Conservation (phyloP, 192 early-diverging fungal species). For the Blastocladiella britannica region DNA sequence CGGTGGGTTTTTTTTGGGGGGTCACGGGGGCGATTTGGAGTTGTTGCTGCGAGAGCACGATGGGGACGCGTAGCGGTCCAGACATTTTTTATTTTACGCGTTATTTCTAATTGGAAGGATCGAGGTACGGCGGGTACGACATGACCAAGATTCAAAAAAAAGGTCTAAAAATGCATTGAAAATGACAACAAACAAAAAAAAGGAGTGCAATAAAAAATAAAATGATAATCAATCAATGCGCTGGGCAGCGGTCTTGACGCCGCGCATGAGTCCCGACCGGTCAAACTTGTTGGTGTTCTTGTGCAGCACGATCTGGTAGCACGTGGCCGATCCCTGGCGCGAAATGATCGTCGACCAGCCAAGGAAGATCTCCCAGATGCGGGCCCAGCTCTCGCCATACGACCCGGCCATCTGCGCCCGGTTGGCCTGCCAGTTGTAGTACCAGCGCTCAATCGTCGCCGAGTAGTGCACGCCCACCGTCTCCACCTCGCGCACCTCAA, state of each 20-base stretch:
- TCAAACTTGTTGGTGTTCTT: slow-evolving; percentile 95
- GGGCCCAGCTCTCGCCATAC: slow-evolving; percentile 81
- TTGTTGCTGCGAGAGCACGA: no score
- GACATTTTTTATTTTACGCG: no score
- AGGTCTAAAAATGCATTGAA: no score
- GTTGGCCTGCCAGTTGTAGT: slow-evolving; percentile 94
- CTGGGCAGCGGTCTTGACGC: neutral
- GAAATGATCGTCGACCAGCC: slow-evolving; percentile 89
- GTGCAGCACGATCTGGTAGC: slow-evolving; percentile 88
- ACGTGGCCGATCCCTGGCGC: slow-evolving; percentile 87
- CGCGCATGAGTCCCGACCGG: slow-evolving; percentile 38
- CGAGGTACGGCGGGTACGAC: no score
- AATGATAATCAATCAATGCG: neutral
- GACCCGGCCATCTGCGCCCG: slow-evolving; percentile 56
- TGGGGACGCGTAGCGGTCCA: no score
- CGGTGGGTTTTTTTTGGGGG: no score
- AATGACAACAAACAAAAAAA: neutral
- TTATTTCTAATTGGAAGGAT: no score
- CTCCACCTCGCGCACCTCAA: slow-evolving; percentile 70
- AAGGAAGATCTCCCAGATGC: slow-evolving; percentile 96
- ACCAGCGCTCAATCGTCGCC: slow-evolving; percentile 85
- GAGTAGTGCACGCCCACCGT: slow-evolving; percentile 97
- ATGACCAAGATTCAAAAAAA: no score
- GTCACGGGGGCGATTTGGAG: no score
- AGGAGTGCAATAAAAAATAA: no score